Evolutionary conservation across 257 asterid genomes (phyloP), one percentile per base, ranked within the genome.

Genomic region (Lycium ferocissimum): DNA sequence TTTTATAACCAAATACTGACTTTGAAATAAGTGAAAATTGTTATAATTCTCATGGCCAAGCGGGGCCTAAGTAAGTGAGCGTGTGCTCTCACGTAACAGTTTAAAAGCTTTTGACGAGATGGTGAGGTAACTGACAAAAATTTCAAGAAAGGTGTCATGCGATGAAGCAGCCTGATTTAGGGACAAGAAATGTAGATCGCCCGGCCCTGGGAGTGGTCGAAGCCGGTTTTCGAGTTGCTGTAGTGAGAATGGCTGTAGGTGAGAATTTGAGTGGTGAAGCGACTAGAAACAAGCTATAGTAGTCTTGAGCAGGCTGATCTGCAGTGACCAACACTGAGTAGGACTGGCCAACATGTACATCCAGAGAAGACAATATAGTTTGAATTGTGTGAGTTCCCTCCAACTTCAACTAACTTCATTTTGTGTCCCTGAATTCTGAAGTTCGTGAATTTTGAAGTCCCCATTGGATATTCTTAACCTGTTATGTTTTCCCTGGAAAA

Each of bases 331-430:
- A 86, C 57, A 93, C 93, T 2, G 98, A 91, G 87, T 88, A 89
- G 85, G 95, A 92, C 79, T 94, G 98, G 53, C 97, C 97, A 5
- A 90, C 96, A 63, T 94, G 98, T 56, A 94, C 88, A 47, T 94
- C 96, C 56, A 93, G 91, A 79, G 93, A 89, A 76, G 91, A 65
- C 35, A 89, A 15, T 22, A 75, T 79, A 84, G 85, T 91, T 82
- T 94, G 94, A 33, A 93, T 26, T 0, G 95, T 91, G 91, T 94
- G 98, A 0, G 98, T 89, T 33, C 97, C 98, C 61, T 93, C n/a
- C 98, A 1, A 92, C 96, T 81, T 94, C 98, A 13, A 94, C 92
- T 26, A 94, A 86, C 89, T 86, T 89, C 97, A 94, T 90, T 10
- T 10, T 40, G 85, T 94, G 98, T 7, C 93, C 96, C 79, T 93